Conservation (phyloP, 495 filamentous ascomycete species). For the Penicillium fimorum region DNA sequence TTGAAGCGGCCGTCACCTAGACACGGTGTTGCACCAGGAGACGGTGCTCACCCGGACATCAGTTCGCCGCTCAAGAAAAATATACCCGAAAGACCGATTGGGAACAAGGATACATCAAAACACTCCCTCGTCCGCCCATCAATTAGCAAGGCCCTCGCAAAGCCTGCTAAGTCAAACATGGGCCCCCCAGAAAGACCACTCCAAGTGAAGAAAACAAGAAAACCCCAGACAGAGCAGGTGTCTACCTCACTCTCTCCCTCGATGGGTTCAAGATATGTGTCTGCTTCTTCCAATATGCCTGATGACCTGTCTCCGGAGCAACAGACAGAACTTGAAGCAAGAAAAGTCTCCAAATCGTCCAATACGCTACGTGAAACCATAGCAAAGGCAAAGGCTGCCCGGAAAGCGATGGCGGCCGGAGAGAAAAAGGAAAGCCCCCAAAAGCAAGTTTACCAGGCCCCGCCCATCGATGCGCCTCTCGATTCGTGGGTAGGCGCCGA, state of each 20-base stretch:
- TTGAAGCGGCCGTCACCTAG: slow-evolving; percentile 26
- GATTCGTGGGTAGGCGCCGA: slow-evolving; percentile 46
- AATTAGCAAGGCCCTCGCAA: slow-evolving; percentile 52
- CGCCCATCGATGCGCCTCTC: slow-evolving; percentile 26
- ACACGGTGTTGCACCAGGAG: slow-evolving; percentile 18
- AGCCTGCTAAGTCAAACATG: slow-evolving; percentile 46
- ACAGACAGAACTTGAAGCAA: slow-evolving; percentile 32
- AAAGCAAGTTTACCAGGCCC: slow-evolving; percentile 16
- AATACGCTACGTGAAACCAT: slow-evolving; percentile 84
- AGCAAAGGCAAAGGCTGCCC: slow-evolving; percentile 87
- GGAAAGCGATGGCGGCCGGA: slow-evolving; percentile 54
- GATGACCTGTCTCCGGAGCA: slow-evolving; percentile 34
- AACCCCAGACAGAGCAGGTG: slow-evolving; percentile 29
- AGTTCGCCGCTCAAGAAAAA: slow-evolving; percentile 19
- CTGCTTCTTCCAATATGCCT: slow-evolving; percentile 31
- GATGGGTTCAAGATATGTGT: slow-evolving; percentile 33
- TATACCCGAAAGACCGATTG: slow-evolving; percentile 21
- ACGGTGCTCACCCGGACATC: slow-evolving; percentile 5
- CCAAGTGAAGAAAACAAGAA: slow-evolving; percentile 48
- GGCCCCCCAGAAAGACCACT: slow-evolving; percentile 48
- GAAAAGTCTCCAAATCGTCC: slow-evolving; percentile 66
- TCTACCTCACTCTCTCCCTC: slow-evolving; percentile 33
- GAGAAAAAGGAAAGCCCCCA: slow-evolving; percentile 20
- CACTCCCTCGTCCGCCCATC: slow-evolving; percentile 55
- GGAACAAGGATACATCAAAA: slow-evolving; percentile 48